A percentile compares a stretch with the other conserved stretches of the same genome.
These are phyloP conservation scores for Spinacia oleracea DNA, from an alignment of 179 eudicot genomes.

Conservation along the genomic window DNA sequence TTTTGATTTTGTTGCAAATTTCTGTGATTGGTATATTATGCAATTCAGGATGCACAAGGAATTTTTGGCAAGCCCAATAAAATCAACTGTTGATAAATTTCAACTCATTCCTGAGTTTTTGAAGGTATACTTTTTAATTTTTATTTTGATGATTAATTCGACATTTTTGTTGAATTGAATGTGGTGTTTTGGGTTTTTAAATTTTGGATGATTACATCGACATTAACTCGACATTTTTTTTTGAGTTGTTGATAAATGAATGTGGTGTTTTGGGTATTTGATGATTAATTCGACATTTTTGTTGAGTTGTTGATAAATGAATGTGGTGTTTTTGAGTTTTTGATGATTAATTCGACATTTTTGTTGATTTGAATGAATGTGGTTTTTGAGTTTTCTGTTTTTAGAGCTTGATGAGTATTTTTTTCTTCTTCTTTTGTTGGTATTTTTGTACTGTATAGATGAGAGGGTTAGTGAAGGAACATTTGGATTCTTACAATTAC, in stretches of 20 bases:
- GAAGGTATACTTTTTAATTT: conserved; percentile 44
- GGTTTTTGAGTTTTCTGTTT: background rate
- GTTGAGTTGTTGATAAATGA: too few relatives aligned
- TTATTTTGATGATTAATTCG: too few relatives aligned
- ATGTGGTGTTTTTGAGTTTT: too few relatives aligned
- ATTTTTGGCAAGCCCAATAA: conserved; percentile 54
- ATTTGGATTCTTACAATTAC: conserved; percentile 81
- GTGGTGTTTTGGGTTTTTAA: too few relatives aligned
- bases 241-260: too few relatives aligned
- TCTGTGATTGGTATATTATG: background rate
- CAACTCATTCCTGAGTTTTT: conserved; percentile 75
- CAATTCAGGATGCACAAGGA: conserved; percentile 27
- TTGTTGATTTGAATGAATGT: background rate
- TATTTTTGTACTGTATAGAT: conserved; percentile 41
- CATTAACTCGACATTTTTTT: too few relatives aligned
- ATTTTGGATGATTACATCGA: too few relatives aligned
- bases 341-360: background rate
- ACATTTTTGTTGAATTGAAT: too few relatives aligned
- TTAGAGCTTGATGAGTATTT: background rate
- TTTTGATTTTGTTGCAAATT: background rate
- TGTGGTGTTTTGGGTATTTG: too few relatives aligned
- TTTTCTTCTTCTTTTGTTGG: background rate
- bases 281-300: too few relatives aligned
- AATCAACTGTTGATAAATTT: conserved; percentile 62
- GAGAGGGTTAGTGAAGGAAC: conserved; percentile 88